phyloP scores from a whole-genome alignment of 1,284 basidiomycete genomes.

The Trametes polyzona region DNA sequence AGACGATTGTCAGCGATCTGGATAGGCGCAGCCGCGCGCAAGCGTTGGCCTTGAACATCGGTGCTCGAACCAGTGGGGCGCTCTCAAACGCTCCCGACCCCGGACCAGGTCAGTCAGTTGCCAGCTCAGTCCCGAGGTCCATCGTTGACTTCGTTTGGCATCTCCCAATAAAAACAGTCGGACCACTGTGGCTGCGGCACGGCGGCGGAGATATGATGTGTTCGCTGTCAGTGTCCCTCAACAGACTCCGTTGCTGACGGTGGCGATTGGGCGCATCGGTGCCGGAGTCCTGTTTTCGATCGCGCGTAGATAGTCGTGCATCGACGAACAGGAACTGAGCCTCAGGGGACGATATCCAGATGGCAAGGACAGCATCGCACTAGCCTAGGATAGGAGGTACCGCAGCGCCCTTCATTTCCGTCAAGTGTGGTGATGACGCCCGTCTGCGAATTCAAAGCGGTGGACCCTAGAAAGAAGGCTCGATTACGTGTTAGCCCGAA shows the following conservation, averaged over 20 bases:
- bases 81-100: too few species aligned
- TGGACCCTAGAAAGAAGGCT: constrained; percentile 16
- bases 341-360: not conserved
- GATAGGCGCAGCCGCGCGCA: too few species aligned
- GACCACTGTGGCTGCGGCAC: not conserved
- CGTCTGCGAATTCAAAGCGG: constrained; percentile 7
- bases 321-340: not conserved
- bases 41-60: too few species aligned
- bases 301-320: not conserved
- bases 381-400: not conserved
- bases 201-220: constrained; percentile 25
- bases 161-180: not conserved
- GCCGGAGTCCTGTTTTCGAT: not conserved
- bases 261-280: not conserved
- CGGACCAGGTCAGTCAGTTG: constrained; percentile 1
- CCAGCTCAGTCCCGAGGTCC: not conserved
- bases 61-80: too few species aligned
- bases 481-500: constrained; percentile 21
- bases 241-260: not conserved
- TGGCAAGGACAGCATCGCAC: not conserved
- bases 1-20: too few species aligned
- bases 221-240: constrained; percentile 1
- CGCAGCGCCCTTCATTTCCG: constrained; percentile 25
- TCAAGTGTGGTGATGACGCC: constrained; percentile 16
- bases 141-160: not conserved